Percentiles rank a stretch among this genome's conserved stretches.
Conservation (phyloP, 108 stramenopile species). For the Nitzschia sp. region DNA sequence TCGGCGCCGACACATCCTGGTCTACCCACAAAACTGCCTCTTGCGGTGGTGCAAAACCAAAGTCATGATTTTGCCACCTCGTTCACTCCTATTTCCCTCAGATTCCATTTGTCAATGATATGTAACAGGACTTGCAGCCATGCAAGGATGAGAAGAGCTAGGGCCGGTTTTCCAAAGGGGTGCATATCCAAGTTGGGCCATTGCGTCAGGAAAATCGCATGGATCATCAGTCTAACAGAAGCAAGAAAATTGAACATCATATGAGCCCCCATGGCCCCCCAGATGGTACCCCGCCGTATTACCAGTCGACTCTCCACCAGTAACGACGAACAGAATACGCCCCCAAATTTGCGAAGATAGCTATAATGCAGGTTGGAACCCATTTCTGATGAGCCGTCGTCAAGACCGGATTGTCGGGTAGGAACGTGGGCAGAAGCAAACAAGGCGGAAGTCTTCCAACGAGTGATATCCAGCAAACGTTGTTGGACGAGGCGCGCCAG, state of each 20-base stretch:
- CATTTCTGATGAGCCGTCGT: background rate
- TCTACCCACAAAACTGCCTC: too few relatives aligned
- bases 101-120: too few relatives aligned
- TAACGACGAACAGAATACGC: background rate
- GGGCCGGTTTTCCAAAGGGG: too few relatives aligned
- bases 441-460: conserved; percentile 1
- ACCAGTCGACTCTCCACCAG: conserved; percentile 2
- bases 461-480: background rate
- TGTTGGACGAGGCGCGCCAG: background rate
- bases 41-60: too few relatives aligned
- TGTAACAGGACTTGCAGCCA: too few relatives aligned
- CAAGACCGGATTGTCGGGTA: background rate
- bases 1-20: too few relatives aligned
- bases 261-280: background rate
- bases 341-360: background rate
- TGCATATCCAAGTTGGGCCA: too few relatives aligned
- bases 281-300: background rate
- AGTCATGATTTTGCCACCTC: too few relatives aligned
- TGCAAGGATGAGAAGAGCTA: too few relatives aligned
- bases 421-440: background rate
- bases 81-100: too few relatives aligned
- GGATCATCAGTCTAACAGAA: too few relatives aligned
- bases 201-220: too few relatives aligned
- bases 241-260: background rate
- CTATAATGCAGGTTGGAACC: background rate